Percentiles rank a stretch among this genome's conserved stretches.
Conservation (phyloP, 2,329 filamentous ascomycete species). For the Fonsecaea pugnacius region DNA sequence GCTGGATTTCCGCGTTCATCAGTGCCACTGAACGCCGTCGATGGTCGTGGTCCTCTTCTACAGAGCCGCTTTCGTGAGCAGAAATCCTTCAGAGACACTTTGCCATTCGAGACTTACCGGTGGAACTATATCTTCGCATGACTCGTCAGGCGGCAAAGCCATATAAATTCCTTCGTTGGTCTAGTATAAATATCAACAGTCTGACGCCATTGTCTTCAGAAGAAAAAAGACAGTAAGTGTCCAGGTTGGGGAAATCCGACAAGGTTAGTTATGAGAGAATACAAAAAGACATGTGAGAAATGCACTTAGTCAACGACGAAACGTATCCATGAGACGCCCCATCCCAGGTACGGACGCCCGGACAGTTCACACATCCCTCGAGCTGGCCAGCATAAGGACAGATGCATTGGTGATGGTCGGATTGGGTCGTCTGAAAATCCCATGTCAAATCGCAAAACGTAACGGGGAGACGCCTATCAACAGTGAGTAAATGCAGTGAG, state of each 20-base stretch:
- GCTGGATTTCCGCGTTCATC: constrained; percentile 25
- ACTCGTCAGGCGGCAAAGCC: neutral
- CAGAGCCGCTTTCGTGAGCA: constrained; percentile 1
- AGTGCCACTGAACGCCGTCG: constrained; percentile 19
- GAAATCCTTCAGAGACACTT: neutral
- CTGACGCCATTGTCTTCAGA: neutral
- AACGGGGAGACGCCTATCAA: constrained; percentile 4
- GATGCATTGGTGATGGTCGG: neutral
- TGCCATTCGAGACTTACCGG: constrained; percentile 18
- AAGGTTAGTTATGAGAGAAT: neutral
- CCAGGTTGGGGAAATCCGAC: neutral
- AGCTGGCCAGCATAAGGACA: neutral
- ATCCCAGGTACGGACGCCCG: neutral
- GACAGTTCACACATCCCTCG: neutral
- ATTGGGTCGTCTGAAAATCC: neutral
- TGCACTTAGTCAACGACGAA: neutral
- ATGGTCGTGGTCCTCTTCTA: constrained; percentile 26
- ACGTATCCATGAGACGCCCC: neutral
- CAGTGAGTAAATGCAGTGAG: neutral
- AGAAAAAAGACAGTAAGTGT: neutral
- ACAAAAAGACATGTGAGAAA: neutral
- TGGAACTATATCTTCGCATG: constrained; percentile 29
- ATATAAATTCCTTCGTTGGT: neutral
- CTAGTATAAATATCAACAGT: neutral
- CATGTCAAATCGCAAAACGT: constrained; percentile 1